phyloP scores from a whole-genome alignment of 1,284 basidiomycete genomes.

The Apiotrichum brassicae region DNA sequence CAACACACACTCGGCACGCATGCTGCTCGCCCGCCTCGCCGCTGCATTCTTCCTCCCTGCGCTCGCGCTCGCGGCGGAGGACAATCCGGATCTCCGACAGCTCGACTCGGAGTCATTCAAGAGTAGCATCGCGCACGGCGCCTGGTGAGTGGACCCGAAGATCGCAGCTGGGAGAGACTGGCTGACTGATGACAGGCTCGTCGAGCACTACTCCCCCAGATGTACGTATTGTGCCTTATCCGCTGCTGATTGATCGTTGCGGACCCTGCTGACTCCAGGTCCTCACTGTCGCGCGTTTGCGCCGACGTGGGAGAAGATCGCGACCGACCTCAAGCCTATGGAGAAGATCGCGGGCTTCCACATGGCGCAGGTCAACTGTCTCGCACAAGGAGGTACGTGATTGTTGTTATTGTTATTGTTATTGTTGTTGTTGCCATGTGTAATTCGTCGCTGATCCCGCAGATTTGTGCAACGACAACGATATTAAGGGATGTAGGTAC shows the following conservation, averaged over 20 bases:
- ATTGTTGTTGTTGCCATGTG: neutral
- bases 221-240: constrained; percentile 26
- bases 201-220: constrained; percentile 47
- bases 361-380: constrained; percentile 80
- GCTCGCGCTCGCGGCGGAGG: neutral
- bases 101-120: constrained; percentile 65
- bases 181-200: constrained; percentile 34
- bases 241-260: neutral
- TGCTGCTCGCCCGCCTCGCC: constrained; percentile 1
- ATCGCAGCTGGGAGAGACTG: neutral
- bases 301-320: constrained; percentile 74
- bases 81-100: constrained; percentile 26
- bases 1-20: neutral
- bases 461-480: constrained; percentile 73
- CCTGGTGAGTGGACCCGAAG: constrained; percentile 56
- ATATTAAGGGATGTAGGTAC: constrained; percentile 56
- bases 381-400: constrained; percentile 67
- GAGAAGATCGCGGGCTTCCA: constrained; percentile 56
- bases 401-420: too few relatives aligned
- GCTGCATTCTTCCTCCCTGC: neutral
- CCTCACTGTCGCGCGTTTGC: constrained; percentile 48
- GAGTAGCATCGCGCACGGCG: constrained; percentile 54
- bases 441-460: neutral
- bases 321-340: constrained; percentile 53
- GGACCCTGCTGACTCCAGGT: constrained; percentile 24